Evolutionary conservation across 176 grass and related monocot species (phyloP), one percentile per base, ranked within the genome.

Genomic region (Phoenix dactylifera): DNA sequence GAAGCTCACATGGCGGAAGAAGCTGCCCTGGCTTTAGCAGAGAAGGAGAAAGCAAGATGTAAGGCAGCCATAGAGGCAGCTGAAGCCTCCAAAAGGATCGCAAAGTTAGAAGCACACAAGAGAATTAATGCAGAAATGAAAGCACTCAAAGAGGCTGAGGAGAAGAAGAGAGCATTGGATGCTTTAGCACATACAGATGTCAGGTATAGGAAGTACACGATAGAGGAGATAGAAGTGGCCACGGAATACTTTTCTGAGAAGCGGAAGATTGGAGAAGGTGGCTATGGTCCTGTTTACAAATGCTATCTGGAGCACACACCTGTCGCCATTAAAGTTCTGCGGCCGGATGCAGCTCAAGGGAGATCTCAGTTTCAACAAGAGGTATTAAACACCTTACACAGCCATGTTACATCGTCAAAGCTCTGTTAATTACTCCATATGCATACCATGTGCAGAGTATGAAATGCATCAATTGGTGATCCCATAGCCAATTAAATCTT

Each of bases 221-320:
- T 81, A 7, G 79, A 65, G 5, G 79, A 81, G 71, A 75, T 81
- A 71, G 51, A 66, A 49, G 30, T 16, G 57, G 79, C 79, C 18
- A 81, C 79, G 0, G 66, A 81, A 5, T 53, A 59, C 9, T 81
- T 81, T 50, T 28, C 65, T 1, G 18, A 5, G 12, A 51, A 28
- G 15, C 52, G 54, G 20, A 81, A 81, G 19, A 56, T 81, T 25
- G 79, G 79, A 57, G 79, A 81, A 81, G 79, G 79, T 24, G 72
- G 72, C 20, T 81, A 81, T 50, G 79, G 79, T 9, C 66, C 72
- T 14, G 79, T 81, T 28, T 81, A 64, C 39, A 70, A 59, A 53
- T 81, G 79, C 51, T 75, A 60, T 49, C 72, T 81, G 17, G 72
- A 81, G 59, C 79, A 81, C 57, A 81, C 72, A 51, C 72, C 65